Percentiles rank a stretch among this genome's conserved stretches.
Conservation (phyloP, 352 stramenopile species). For the Globisporangium nunn region DNA sequence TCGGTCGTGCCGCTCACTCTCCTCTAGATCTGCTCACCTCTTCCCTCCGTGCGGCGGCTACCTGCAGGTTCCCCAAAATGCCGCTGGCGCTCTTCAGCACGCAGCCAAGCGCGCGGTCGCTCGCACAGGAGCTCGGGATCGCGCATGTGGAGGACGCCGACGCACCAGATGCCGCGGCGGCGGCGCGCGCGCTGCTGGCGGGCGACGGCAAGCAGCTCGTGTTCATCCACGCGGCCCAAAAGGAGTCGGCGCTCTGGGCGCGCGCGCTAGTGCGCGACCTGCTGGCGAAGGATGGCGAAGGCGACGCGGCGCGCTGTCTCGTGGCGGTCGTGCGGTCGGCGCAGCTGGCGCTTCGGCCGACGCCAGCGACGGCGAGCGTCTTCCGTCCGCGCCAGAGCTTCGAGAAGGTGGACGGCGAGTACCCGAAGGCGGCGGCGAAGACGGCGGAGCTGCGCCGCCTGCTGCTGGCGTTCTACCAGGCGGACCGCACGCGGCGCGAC, state of each 20-base stretch:
- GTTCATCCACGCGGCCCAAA: constrained; percentile 38
- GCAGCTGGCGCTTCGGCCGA: constrained; percentile 6
- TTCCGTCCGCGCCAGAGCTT: constrained; percentile 63
- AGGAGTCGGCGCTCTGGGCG: constrained; percentile 30
- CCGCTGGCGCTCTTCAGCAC: constrained; percentile 54
- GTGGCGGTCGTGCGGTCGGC: constrained; percentile 37
- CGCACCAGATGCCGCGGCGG: constrained; percentile 2
- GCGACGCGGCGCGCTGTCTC: constrained; percentile 26
- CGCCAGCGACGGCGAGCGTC: constrained; percentile 17
- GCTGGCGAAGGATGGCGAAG: constrained; percentile 19
- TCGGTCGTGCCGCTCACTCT: constrained; percentile 1
- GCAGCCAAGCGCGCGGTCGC: constrained; percentile 22
- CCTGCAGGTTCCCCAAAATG: constrained; percentile 46
- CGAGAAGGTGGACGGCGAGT: constrained; percentile 51
- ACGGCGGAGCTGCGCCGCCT: constrained; percentile 22
- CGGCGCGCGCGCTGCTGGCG: constrained; percentile 13
- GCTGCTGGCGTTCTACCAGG: constrained; percentile 45
- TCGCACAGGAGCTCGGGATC: constrained; percentile 27
- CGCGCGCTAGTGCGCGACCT: constrained; percentile 30
- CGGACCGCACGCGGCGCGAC: constrained; percentile 64
- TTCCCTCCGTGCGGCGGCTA: background rate
- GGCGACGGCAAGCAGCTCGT: constrained; percentile 42
- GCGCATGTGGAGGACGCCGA: constrained; percentile 22
- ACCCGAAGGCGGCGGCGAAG: constrained; percentile 9
- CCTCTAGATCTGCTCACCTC: background rate